Evolutionary conservation across 2,329 filamentous ascomycete species (phyloP), one percentile per base, ranked within the genome.

Genomic region (Pezicula carpinea): DNA sequence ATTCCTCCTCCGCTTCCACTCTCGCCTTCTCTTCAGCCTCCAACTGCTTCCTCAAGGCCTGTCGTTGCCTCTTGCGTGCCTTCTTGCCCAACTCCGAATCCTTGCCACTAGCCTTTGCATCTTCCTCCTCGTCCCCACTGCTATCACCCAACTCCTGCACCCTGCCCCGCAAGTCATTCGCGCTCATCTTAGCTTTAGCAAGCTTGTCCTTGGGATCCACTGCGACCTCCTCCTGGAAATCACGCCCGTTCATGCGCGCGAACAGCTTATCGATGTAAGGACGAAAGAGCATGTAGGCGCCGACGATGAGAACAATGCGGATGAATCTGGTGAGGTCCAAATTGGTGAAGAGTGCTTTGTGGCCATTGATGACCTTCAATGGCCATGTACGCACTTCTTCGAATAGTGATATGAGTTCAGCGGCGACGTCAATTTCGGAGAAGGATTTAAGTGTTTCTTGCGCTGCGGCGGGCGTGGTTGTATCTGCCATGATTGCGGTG

Each of bases 201-300:
- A 68, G 54, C 32, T 65, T 64, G 49, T 67, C 74, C 58, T 83
- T 81, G 61, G 86, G 73, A 62, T 83, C 74, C 59, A 75, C 75
- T 64, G 82, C 78, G 6, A 66, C 53, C 31, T 66, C 64, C 46
- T 62, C 72, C 56, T 82, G 80, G 61, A 85, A 72, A 61, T 82
- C 74, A 59, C 74, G 74, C 65, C 82, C 78, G 61, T 87, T 81
- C 53, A 75, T 67, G 58, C 78, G 80, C 50, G 75, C 79, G 57
- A 81, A 82, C 32, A 81, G 66, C 61, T 84, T 85, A 59, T 91
- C 74, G 43, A 91, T 66, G 64, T 89, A 89, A 0, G 87, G 87
- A 1, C 89, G 82, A 19, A 89, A 59, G 44, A 93, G 76, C 53
- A 83, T 63, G 70, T 92, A 95, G 46, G 79, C 83, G 59, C 88